phyloP scores from a whole-genome alignment of 345 rosid genomes.

The Lumnitzera littorea region DNA sequence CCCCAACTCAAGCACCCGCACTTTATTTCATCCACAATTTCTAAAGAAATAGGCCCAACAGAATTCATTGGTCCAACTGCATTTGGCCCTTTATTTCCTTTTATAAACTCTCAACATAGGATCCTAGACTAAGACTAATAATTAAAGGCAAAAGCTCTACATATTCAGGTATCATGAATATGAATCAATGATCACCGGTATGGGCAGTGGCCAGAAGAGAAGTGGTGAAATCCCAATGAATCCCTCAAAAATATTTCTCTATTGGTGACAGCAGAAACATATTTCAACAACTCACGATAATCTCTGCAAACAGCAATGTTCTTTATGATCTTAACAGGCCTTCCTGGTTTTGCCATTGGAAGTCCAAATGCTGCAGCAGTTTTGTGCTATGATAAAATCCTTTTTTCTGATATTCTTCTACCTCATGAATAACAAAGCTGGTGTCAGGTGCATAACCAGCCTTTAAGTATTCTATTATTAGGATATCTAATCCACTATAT shows the following conservation, averaged over 20 bases:
- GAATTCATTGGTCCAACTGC: too few species aligned
- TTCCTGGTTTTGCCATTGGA: conserved; percentile 32
- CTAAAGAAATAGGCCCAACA: too few species aligned
- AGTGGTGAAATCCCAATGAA: conserved; percentile 72
- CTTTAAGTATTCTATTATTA: conserved; percentile 58
- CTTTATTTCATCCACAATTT: too few species aligned
- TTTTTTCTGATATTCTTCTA: conserved; percentile 78
- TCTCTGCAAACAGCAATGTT: conserved; percentile 74
- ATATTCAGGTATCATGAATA: too few species aligned
- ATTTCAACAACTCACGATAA: conserved; percentile 70
- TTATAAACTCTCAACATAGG: too few species aligned
- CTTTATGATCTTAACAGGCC: conserved; percentile 55
- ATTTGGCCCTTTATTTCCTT: too few species aligned
- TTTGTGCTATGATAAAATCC: conserved; percentile 80
- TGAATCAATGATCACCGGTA: conserved; percentile 29
- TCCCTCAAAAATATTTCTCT: conserved; percentile 69
- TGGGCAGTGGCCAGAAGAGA: conserved; percentile 62
- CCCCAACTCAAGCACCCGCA: too few species aligned
- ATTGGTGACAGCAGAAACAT: conserved; percentile 39
- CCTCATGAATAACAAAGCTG: conserved; percentile 82
- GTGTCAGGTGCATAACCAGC: conserved; percentile 75
- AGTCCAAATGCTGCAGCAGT: conserved; percentile 80
- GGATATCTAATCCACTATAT: conserved; percentile 59
- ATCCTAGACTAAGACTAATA: too few species aligned
- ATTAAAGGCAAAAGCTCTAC: too few species aligned